These are phyloP conservation scores for Candida loeiensis DNA, from an alignment of 805 yeast genomes.

Conservation along the genomic window DNA sequence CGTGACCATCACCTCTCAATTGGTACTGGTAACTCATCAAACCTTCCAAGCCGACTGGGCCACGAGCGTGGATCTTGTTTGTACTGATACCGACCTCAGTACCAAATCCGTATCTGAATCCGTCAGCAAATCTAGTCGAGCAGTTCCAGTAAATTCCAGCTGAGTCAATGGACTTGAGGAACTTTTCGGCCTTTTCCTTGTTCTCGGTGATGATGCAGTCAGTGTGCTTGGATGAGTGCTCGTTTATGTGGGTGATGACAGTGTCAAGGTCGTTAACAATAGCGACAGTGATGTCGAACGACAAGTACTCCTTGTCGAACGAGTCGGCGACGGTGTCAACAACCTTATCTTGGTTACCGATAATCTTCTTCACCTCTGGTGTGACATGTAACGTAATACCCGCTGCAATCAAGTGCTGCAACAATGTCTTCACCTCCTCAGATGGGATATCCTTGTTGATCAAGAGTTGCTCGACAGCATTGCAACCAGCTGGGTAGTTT, in stretches of 20 bases:
- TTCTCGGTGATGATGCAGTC: slow-evolving; percentile 85
- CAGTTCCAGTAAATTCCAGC: slow-evolving; percentile 98
- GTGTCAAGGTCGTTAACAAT: slow-evolving; percentile 54
- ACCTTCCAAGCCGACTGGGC: slow-evolving; percentile 98
- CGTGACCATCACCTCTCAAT: slow-evolving; percentile 87
- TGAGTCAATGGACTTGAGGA: slow-evolving; percentile 84
- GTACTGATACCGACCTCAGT: slow-evolving; percentile 98
- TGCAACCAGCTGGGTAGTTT: slow-evolving; percentile 98
- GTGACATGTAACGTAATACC: slow-evolving; percentile 75
- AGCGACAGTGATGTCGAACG: slow-evolving; percentile 77
- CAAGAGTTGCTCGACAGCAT: slow-evolving; percentile 87
- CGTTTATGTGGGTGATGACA: slow-evolving; percentile 84
- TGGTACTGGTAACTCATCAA: slow-evolving; percentile 94
- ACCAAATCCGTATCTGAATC: slow-evolving; percentile 97
- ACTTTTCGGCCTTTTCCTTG: slow-evolving; percentile 65
- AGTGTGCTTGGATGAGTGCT: slow-evolving; percentile 94
- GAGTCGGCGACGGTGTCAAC: slow-evolving; percentile 59
- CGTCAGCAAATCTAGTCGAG: slow-evolving; percentile 96
- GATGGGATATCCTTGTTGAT: slow-evolving; percentile 46
- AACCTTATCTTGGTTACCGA: slow-evolving; percentile 25
- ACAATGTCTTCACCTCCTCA: slow-evolving; percentile 21
- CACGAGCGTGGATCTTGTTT: slow-evolving; percentile 95
- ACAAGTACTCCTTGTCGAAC: slow-evolving; percentile 79
- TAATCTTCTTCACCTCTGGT: slow-evolving; percentile 41
- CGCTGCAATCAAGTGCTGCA: slow-evolving; percentile 48